Evolutionary conservation across 1,284 basidiomycete species (phyloP).

Genomic region (Naganishia albida): DNA sequence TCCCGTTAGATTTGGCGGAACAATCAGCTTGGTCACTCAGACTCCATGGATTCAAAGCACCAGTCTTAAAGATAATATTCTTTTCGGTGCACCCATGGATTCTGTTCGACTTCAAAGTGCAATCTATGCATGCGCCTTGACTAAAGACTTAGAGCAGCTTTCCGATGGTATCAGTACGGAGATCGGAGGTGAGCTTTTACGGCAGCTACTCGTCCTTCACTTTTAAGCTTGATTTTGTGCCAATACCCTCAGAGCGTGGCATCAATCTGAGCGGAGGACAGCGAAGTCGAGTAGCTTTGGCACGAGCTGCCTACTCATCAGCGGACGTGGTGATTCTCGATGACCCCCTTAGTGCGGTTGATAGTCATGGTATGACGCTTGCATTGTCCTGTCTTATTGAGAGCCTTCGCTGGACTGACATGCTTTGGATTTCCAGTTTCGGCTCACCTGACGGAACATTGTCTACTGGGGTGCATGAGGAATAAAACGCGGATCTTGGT

Average conservation of each 20-base stretch:
- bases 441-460: conserved; percentile 57
- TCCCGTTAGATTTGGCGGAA: conserved; percentile 61
- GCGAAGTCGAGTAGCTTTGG: conserved; percentile 73
- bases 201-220: neutral
- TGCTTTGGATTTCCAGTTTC: conserved; percentile 39
- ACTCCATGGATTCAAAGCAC: conserved; percentile 72
- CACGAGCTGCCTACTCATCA: conserved; percentile 71
- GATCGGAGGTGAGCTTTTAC: conserved; percentile 63
- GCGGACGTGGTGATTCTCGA: conserved; percentile 61
- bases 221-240: neutral
- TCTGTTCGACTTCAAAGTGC: conserved; percentile 35
- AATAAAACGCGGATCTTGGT: conserved; percentile 68
- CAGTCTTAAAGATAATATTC: conserved; percentile 60
- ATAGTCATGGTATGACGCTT: conserved; percentile 58
- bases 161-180: conserved; percentile 58
- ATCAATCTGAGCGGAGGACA: conserved; percentile 48
- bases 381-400: conserved; percentile 56
- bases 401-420: conserved; percentile 53
- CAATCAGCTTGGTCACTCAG: conserved; percentile 70
- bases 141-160: conserved; percentile 40
- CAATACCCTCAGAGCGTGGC: conserved; percentile 36
- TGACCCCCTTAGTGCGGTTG: conserved; percentile 68
- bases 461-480: conserved; percentile 61
- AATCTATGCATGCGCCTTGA: conserved; percentile 41
- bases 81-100: conserved; percentile 40